Evolutionary conservation across 306 rosid species (phyloP).

Genomic region (Sesbania bispinosa): DNA sequence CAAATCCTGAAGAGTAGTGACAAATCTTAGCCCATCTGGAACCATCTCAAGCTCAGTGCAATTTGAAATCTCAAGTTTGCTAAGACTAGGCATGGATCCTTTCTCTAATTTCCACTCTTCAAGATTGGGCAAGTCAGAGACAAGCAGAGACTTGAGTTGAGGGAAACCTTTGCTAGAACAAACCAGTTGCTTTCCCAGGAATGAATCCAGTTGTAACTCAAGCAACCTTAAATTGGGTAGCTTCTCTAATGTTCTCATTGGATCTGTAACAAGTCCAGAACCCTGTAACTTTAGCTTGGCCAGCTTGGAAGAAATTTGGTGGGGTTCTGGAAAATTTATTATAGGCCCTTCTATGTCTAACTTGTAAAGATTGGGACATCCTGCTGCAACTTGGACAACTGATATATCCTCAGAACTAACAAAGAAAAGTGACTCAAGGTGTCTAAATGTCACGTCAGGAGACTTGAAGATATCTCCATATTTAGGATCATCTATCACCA

Average conservation of each 20-base stretch:
- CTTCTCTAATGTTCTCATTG: slow-evolving; percentile 41
- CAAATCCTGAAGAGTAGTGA: slow-evolving; percentile 35
- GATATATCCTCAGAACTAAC: slow-evolving; percentile 37
- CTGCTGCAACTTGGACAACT: slow-evolving; percentile 20
- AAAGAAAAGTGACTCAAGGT: slow-evolving; percentile 40
- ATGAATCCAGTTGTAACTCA: slow-evolving; percentile 29
- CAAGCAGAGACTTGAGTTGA: slow-evolving; percentile 31
- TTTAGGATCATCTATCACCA: slow-evolving; percentile 41
- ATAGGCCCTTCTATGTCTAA: slow-evolving; percentile 26
- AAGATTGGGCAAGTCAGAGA: background rate
- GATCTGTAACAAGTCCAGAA: slow-evolving; percentile 26
- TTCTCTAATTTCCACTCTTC: slow-evolving; percentile 49
- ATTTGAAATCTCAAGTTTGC: slow-evolving; percentile 23
- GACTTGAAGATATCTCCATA: slow-evolving; percentile 34
- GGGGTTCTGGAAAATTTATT: slow-evolving; percentile 21
- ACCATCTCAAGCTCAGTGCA: slow-evolving; percentile 29
- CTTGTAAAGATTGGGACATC: slow-evolving; percentile 43
- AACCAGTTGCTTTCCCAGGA: slow-evolving; percentile 25
- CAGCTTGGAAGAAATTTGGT: slow-evolving; percentile 30
- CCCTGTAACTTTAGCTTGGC: slow-evolving; percentile 29
- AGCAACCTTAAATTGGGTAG: slow-evolving; percentile 44
- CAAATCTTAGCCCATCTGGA: slow-evolving; percentile 46
- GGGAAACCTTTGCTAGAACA: slow-evolving; percentile 39
- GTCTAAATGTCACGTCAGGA: slow-evolving; percentile 2
- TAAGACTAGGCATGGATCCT: slow-evolving; percentile 43